These are phyloP conservation scores for Begonia fuchsioides DNA, from an alignment of 306 rosid species.

Conservation along the genomic window DNA sequence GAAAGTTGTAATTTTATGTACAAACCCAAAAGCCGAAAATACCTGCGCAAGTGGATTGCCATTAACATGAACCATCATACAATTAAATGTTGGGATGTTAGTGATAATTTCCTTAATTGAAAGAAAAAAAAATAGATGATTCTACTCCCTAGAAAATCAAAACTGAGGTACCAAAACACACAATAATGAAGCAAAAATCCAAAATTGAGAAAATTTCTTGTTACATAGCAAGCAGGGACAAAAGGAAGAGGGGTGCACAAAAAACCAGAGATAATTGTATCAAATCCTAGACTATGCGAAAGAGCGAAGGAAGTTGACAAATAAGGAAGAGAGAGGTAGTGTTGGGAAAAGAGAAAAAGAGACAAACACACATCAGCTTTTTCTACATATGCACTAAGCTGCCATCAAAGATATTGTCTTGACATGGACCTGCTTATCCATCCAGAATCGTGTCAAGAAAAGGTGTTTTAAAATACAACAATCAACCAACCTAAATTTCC, in stretches of 20 bases:
- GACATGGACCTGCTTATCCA: constrained; percentile 99
- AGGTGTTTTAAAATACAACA: constrained; percentile 46
- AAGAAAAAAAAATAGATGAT: too few species aligned
- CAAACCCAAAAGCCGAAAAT: constrained; percentile 98
- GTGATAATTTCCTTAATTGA: too few species aligned
- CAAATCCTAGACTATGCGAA: constrained; percentile 51
- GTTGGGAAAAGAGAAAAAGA: constrained; percentile 97
- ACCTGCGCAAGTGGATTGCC: constrained; percentile 54
- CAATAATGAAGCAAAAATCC: too few species aligned
- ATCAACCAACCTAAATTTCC: constrained; percentile 76
- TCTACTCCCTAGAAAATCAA: too few species aligned
- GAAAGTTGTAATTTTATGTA: constrained; percentile 96
- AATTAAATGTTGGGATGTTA: too few species aligned
- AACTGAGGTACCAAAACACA: too few species aligned
- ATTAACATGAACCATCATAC: constrained; percentile 8
- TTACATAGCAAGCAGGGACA: constrained; percentile 22
- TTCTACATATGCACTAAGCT: constrained; percentile 99
- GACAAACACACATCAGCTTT: constrained; percentile 99
- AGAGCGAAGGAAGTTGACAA: constrained; percentile 56
- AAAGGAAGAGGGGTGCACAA: constrained; percentile 18
- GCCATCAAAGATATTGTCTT: constrained; percentile 97
- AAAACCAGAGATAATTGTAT: constrained; percentile 19
- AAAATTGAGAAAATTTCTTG: too few species aligned
- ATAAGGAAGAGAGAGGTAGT: constrained; percentile 85
- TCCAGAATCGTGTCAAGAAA: constrained; percentile 83